Evolutionary conservation across 2,329 filamentous ascomycete genomes (phyloP).

Genomic region (Thelonectria olida): DNA sequence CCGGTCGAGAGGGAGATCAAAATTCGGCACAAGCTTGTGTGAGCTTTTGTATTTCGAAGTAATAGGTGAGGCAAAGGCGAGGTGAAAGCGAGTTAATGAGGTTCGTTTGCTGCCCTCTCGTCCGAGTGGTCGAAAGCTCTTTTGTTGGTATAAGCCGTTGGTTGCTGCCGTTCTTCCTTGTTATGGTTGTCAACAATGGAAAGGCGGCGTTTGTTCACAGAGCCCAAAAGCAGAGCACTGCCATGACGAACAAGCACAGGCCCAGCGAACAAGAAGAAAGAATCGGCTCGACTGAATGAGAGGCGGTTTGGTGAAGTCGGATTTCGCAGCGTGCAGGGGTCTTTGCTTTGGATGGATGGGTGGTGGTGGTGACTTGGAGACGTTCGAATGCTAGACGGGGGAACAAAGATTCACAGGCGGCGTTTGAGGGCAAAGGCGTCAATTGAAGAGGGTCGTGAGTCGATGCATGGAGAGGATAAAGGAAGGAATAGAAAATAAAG

Average conservation of each 20-base stretch:
- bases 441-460: slow-evolving; percentile 17
- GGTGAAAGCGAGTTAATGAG: neutral
- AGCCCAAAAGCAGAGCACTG: slow-evolving; percentile 23
- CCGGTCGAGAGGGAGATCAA: neutral
- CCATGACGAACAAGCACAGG: slow-evolving; percentile 38
- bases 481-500: slow-evolving; percentile 24
- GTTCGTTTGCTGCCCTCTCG: slow-evolving; percentile 8
- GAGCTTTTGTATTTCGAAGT: neutral
- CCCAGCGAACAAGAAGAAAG: slow-evolving; percentile 13
- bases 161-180: slow-evolving; percentile 7
- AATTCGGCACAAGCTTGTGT: neutral
- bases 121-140: slow-evolving; percentile 17
- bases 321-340: slow-evolving; percentile 4
- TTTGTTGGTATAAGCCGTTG: slow-evolving; percentile 16
- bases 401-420: slow-evolving; percentile 13
- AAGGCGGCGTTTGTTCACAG: slow-evolving; percentile 31
- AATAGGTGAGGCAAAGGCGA: neutral
- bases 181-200: slow-evolving; percentile 26
- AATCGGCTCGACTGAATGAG: slow-evolving; percentile 23
- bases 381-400: slow-evolving; percentile 2
- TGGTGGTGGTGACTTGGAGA: slow-evolving; percentile 20
- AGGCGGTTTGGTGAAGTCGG: slow-evolving; percentile 22
- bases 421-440: neutral
- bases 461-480: slow-evolving; percentile 15
- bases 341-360: neutral